Conservation (phyloP, 805 yeast species). For the Isabelozyma rhagii region DNA sequence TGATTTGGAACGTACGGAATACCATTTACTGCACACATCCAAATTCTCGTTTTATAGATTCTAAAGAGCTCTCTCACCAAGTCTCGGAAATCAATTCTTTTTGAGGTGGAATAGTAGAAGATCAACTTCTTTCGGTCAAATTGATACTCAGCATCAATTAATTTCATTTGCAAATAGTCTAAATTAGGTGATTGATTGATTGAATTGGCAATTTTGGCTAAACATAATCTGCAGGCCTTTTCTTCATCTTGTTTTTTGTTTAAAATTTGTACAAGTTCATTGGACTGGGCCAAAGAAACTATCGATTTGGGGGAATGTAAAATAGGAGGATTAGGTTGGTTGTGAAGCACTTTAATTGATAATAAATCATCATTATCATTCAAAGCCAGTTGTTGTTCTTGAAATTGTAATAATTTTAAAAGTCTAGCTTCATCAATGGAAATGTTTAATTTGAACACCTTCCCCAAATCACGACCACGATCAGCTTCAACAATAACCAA, state of each 20-base stretch:
- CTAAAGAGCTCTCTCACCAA: slow-evolving; percentile 71
- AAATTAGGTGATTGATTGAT: slow-evolving; percentile 4
- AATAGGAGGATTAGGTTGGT: slow-evolving; percentile 36
- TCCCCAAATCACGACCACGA: slow-evolving; percentile 75
- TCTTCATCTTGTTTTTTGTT: slow-evolving; percentile 66
- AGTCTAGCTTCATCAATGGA: slow-evolving; percentile 64
- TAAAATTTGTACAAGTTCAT: slow-evolving; percentile 57
- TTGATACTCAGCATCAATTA: slow-evolving; percentile 77
- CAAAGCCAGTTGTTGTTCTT: slow-evolving; percentile 69
- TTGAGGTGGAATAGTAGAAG: slow-evolving; percentile 58
- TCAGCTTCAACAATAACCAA: slow-evolving; percentile 83
- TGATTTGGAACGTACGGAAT: slow-evolving; percentile 22
- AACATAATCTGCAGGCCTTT: slow-evolving; percentile 61
- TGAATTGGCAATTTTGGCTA: slow-evolving; percentile 49
- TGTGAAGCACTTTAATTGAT: slow-evolving; percentile 11
- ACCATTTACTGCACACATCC: slow-evolving; percentile 73
- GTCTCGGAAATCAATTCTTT: slow-evolving; percentile 70
- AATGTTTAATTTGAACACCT: slow-evolving; percentile 55
- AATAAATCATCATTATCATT: slow-evolving; percentile 26
- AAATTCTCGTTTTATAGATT: slow-evolving; percentile 73
- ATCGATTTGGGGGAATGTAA: slow-evolving; percentile 68
- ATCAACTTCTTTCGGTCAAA: slow-evolving; percentile 77
- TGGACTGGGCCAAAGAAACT: slow-evolving; percentile 56
- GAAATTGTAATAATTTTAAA: slow-evolving; percentile 61
- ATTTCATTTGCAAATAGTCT: slow-evolving; percentile 44